phyloP scores from a whole-genome alignment of 2,329 filamentous ascomycete species.

The Piedraia hortae region DNA sequence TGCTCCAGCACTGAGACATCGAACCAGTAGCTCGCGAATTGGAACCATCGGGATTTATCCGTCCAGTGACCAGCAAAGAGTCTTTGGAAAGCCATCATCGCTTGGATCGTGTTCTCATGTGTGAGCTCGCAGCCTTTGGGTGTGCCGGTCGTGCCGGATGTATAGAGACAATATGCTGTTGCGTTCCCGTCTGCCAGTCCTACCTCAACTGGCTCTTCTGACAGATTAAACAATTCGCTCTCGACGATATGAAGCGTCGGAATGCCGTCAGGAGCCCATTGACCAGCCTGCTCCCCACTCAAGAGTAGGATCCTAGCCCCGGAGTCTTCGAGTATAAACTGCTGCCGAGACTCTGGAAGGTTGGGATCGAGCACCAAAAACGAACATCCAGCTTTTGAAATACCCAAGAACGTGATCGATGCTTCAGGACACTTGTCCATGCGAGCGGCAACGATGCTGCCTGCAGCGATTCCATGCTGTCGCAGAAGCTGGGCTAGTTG shows the following conservation, averaged over 20 bases:
- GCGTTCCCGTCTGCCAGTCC: constrained; percentile 18
- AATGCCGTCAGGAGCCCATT: not conserved
- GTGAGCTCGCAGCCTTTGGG: constrained; percentile 76
- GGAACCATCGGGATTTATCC: constrained; percentile 48
- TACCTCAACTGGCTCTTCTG: not conserved
- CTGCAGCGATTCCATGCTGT: constrained; percentile 21
- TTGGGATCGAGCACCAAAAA: constrained; percentile 57
- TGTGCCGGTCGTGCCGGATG: constrained; percentile 53
- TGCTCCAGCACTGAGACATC: constrained; percentile 37
- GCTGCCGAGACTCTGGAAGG: constrained; percentile 43
- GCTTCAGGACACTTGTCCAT: constrained; percentile 71
- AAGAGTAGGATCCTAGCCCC: constrained; percentile 23
- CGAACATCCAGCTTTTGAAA: constrained; percentile 55
- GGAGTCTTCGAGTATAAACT: constrained; percentile 55
- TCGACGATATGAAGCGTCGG: constrained; percentile 1
- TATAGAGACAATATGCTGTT: constrained; percentile 63
- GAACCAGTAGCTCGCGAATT: constrained; percentile 77
- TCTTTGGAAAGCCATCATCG: constrained; percentile 60
- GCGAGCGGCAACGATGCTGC: constrained; percentile 43
- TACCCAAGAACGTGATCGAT: constrained; percentile 54
- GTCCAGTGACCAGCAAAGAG: constrained; percentile 56
- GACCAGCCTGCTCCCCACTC: constrained; percentile 5
- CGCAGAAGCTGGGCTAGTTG: constrained; percentile 39
- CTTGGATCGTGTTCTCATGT: constrained; percentile 69
- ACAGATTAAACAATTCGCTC: not conserved